A percentile compares a stretch with the other conserved stretches of the same genome.
These are phyloP conservation scores for Neurospora pannonica DNA, from an alignment of 495 filamentous ascomycete genomes.

Conservation along the genomic window DNA sequence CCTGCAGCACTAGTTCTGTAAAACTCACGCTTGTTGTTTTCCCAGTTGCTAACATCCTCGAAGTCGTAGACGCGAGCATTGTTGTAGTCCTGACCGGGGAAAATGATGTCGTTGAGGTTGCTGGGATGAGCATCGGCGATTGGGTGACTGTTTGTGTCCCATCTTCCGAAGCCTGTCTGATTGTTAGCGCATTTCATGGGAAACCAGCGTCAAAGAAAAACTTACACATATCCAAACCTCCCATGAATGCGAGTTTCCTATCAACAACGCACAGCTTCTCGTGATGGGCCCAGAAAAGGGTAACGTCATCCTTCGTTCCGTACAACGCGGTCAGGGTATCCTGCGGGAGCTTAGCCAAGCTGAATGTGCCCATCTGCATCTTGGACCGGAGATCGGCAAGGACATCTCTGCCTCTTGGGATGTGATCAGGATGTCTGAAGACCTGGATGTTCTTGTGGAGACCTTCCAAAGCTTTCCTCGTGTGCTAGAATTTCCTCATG, in stretches of 20 bases:
- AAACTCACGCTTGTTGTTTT: conserved; percentile 63
- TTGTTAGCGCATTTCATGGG: conserved; percentile 4
- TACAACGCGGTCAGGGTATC: conserved; percentile 70
- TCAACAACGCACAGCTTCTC: conserved; percentile 89
- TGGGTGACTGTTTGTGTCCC: conserved; percentile 60
- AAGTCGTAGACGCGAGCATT: conserved; percentile 86
- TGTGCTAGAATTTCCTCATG: conserved; percentile 45
- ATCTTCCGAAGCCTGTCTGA: conserved; percentile 46
- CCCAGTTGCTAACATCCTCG: conserved; percentile 70
- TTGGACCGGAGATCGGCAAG: conserved; percentile 28
- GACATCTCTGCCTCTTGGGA: conserved; percentile 56
- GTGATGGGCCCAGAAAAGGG: conserved; percentile 93
- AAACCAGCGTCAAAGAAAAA: not conserved
- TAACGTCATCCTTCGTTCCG: conserved; percentile 65
- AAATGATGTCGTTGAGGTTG: conserved; percentile 63
- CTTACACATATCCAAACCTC: conserved; percentile 59
- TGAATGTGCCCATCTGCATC: conserved; percentile 35
- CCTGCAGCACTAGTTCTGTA: not conserved
- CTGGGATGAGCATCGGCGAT: conserved; percentile 80
- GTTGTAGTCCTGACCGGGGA: conserved; percentile 92
- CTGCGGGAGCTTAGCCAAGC: conserved; percentile 48
- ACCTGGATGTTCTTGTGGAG: conserved; percentile 83
- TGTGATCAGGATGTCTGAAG: conserved; percentile 86
- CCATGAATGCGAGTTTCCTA: conserved; percentile 80
- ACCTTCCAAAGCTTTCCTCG: conserved; percentile 69